These are phyloP conservation scores for Silene vulgaris DNA, from an alignment of 179 eudicot species.

Conservation along the genomic window DNA sequence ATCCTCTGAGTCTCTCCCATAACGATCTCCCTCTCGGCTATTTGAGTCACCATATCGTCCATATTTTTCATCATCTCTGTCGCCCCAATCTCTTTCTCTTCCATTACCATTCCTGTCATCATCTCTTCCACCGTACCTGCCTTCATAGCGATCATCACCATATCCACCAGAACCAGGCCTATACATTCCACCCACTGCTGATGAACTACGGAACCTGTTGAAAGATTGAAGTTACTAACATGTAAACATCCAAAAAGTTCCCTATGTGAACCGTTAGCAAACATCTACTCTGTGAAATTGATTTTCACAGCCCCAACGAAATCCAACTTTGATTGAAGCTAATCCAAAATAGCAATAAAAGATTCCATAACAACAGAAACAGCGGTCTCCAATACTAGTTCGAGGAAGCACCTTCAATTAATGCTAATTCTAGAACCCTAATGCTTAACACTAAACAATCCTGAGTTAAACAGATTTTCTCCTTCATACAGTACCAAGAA, in stretches of 20 bases:
- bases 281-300: no score
- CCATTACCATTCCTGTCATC: conserved; percentile 85
- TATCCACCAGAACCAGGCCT: conserved; percentile 65
- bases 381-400: no score
- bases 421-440: no score
- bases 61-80: conserved; percentile 58
- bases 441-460: no score
- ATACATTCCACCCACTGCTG: conserved; percentile 65
- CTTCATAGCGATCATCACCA: conserved; percentile 60
- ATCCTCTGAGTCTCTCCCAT: conserved; percentile 64
- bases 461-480: no score
- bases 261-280: no score
- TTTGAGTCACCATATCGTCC: conserved; percentile 59
- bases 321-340: no score
- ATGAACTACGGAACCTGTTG: conserved; percentile 61
- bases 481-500: no score
- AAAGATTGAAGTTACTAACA: conserved; percentile 8
- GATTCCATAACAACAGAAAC: no score
- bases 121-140: conserved; percentile 52
- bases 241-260: background rate
- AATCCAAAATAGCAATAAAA: no score
- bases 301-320: no score
- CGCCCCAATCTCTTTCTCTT: conserved; percentile 68
- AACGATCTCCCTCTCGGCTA: conserved; percentile 56
- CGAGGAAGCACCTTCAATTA: no score